Evolutionary conservation across 106 monocot genomes (phyloP).

Genomic region (Triglochin maritima): DNA sequence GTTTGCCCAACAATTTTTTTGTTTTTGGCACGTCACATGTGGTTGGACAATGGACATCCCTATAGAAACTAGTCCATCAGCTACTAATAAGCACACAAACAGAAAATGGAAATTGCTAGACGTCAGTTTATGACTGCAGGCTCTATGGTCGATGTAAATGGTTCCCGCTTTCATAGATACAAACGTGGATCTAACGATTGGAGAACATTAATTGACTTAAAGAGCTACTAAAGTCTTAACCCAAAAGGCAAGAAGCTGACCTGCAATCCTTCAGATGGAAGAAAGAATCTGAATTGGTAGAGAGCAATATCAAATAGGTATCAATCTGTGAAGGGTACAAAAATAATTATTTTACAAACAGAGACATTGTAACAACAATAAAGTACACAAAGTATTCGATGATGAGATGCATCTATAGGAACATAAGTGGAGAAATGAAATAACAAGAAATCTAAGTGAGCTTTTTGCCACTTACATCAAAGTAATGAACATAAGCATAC

Average conservation of each 20-base stretch:
- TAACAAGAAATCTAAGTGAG: not conserved
- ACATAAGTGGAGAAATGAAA: not conserved
- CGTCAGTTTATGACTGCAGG: no score
- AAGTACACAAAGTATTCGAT: not conserved
- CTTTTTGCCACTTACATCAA: constrained; percentile 62
- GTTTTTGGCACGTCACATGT: no score
- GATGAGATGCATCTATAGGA: not conserved
- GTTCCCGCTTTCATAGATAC: no score
- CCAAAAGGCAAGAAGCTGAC: constrained; percentile 18
- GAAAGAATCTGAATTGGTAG: constrained; percentile 77
- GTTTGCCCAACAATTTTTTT: no score
- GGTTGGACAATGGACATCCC: no score
- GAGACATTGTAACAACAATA: not conserved
- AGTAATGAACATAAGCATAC: constrained; percentile 88
- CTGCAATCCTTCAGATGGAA: constrained; percentile 95
- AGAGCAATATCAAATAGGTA: constrained; percentile 79
- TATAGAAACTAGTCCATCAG: no score
- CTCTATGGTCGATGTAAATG: no score
- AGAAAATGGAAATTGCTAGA: no score
- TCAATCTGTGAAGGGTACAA: constrained; percentile 41
- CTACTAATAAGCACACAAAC: no score
- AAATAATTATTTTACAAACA: constrained; percentile 1
- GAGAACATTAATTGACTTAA: no score
- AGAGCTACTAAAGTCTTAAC: not conserved
- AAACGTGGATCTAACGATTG: no score